Evolutionary conservation across 2,329 filamentous ascomycete genomes (phyloP).

Genomic region (Aspergillus quadricinctus): DNA sequence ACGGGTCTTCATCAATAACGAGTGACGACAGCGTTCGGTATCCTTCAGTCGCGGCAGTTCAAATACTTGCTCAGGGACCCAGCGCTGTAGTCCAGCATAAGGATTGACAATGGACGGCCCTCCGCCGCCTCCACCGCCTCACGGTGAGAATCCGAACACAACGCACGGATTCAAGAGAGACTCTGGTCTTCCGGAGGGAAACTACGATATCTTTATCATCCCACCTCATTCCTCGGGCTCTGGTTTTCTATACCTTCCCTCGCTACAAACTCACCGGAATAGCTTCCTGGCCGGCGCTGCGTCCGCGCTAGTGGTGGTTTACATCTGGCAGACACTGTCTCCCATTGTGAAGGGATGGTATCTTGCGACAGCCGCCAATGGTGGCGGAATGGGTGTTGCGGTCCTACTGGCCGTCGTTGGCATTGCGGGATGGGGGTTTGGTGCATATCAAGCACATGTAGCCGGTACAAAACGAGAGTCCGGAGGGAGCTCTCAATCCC

Average conservation of each 20-base stretch:
- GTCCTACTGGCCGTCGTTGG: conserved; percentile 70
- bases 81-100: background rate
- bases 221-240: conserved; percentile 84
- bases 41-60: background rate
- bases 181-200: conserved; percentile 71
- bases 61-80: background rate
- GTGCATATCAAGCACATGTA: conserved; percentile 56
- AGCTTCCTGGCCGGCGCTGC: conserved; percentile 87
- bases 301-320: conserved; percentile 67
- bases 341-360: conserved; percentile 74
- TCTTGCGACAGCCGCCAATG: conserved; percentile 63
- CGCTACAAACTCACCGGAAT: conserved; percentile 77
- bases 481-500: conserved; percentile 25
- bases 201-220: conserved; percentile 97
- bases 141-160: conserved; percentile 38
- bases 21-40: background rate
- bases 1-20: background rate
- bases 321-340: conserved; percentile 67
- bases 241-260: conserved; percentile 92
- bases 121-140: conserved; percentile 70
- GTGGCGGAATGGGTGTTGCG: conserved; percentile 68
- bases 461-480: background rate
- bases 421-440: conserved; percentile 72
- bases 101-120: conserved; percentile 30
- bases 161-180: conserved; percentile 23